phyloP scores from a whole-genome alignment of 2,329 filamentous ascomycete species.

The Gaeumannomyces tritici region DNA sequence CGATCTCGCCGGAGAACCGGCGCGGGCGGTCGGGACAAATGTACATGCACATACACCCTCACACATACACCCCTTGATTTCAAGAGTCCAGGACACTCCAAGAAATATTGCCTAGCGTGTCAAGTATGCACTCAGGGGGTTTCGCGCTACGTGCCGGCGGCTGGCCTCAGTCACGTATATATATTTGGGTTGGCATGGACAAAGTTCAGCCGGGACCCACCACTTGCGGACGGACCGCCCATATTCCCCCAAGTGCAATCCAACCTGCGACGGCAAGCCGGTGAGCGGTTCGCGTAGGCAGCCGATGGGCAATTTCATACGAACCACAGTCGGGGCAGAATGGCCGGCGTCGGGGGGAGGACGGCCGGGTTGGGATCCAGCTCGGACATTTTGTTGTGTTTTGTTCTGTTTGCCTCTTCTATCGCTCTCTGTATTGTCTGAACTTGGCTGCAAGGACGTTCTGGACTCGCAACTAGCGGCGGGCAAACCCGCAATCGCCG shows the following conservation, averaged over 20 bases:
- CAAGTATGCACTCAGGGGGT: background rate
- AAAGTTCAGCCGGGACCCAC: background rate
- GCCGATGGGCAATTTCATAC: background rate
- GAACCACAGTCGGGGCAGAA: background rate
- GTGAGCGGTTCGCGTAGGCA: background rate
- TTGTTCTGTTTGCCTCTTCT: background rate
- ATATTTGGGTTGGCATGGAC: background rate
- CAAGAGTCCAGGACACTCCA: background rate
- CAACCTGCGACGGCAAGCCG: background rate
- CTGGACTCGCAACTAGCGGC: background rate
- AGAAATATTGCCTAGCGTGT: background rate
- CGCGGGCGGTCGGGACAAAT: background rate
- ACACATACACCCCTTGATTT: background rate
- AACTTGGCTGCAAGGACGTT: background rate
- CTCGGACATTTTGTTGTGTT: background rate
- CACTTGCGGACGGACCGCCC: background rate
- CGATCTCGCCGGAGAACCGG: too few species aligned
- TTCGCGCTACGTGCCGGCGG: background rate
- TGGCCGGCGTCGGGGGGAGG: too few species aligned
- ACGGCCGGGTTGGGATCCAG: too few species aligned
- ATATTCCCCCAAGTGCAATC: background rate
- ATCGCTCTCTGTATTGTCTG: background rate
- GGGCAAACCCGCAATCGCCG: background rate
- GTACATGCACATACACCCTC: background rate
- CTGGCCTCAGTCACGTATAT: background rate